A percentile compares a stretch with the other conserved stretches of the same genome.
These are phyloP conservation scores for Linaria vulgaris DNA, from an alignment of 257 asterid species.

Conservation along the genomic window DNA sequence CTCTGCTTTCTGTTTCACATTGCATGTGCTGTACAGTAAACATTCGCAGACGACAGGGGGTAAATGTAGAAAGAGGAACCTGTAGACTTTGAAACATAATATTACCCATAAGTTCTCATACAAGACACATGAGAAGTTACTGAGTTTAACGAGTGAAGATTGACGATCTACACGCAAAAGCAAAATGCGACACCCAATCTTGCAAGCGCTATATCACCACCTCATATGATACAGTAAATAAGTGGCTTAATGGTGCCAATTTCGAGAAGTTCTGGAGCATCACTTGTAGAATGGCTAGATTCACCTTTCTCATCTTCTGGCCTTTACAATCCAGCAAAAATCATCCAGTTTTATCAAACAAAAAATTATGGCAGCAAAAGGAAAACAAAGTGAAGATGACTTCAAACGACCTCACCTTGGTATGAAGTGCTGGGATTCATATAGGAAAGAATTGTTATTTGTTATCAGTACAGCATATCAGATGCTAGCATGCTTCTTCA, in stretches of 20 bases:
- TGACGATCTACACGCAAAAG: slow-evolving; percentile 42
- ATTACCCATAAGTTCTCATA: not conserved
- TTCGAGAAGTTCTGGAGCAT: not conserved
- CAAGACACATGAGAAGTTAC: not conserved
- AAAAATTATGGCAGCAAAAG: not conserved
- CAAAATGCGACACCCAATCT: slow-evolving; percentile 38
- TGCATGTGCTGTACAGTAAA: not conserved
- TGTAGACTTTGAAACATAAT: not conserved
- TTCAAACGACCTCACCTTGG: not conserved
- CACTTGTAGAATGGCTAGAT: not conserved
- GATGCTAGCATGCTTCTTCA: not conserved
- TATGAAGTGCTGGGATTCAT: not conserved
- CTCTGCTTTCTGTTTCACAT: not conserved
- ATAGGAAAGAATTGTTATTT: not conserved
- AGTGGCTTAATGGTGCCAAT: not conserved
- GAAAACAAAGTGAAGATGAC: not conserved
- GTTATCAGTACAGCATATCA: not conserved
- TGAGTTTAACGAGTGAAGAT: slow-evolving; percentile 34
- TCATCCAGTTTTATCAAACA: not conserved
- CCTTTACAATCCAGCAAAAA: not conserved
- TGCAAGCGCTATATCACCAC: not conserved
- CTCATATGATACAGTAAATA: not conserved
- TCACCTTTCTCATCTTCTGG: not conserved
- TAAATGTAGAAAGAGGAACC: not conserved
- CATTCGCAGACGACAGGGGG: not conserved